Evolutionary conservation across 1,139 yeast genomes (phyloP).

Genomic region (Yamadazyma buinensis): DNA sequence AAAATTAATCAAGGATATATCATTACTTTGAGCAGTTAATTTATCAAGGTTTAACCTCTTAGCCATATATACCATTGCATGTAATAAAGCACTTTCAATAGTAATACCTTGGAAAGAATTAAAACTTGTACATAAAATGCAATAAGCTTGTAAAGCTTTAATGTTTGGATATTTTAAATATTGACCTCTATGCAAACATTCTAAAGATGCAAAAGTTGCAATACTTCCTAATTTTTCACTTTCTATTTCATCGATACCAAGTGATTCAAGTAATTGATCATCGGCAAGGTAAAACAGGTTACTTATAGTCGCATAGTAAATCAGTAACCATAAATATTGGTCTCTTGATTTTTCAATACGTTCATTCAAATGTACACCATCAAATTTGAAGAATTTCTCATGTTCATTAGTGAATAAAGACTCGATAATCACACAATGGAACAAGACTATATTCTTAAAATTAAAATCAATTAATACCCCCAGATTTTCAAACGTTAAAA

Average conservation of each 20-base stretch:
- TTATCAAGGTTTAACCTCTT: slow-evolving; percentile 22
- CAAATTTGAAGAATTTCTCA: slow-evolving; percentile 9
- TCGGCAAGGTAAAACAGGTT: slow-evolving; percentile 26
- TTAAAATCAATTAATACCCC: slow-evolving; percentile 10
- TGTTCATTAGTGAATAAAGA: slow-evolving; percentile 12
- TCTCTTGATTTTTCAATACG: slow-evolving; percentile 9
- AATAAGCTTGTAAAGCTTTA: slow-evolving; percentile 22
- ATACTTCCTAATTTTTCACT: slow-evolving; percentile 22
- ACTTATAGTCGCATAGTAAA: slow-evolving; percentile 28
- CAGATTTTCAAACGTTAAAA: slow-evolving; percentile 7
- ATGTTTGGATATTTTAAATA: slow-evolving; percentile 25
- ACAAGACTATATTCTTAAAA: slow-evolving; percentile 10
- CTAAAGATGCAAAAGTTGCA: slow-evolving; percentile 25
- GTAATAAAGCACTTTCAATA: slow-evolving; percentile 21
- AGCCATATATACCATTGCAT: slow-evolving; percentile 22
- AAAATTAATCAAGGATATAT: slow-evolving; percentile 14
- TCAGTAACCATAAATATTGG: slow-evolving; percentile 26
- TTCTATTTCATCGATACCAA: slow-evolving; percentile 17
- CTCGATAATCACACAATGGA: slow-evolving; percentile 15
- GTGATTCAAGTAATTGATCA: slow-evolving; percentile 14
- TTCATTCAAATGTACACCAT: slow-evolving; percentile 8
- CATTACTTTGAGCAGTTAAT: slow-evolving; percentile 7
- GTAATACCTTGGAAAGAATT: slow-evolving; percentile 28
- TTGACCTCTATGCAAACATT: slow-evolving; percentile 29
- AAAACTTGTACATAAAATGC: slow-evolving; percentile 23